Conservation (phyloP, 495 filamentous ascomycete species). For the Pseudomonodictys pantanalensis region DNA sequence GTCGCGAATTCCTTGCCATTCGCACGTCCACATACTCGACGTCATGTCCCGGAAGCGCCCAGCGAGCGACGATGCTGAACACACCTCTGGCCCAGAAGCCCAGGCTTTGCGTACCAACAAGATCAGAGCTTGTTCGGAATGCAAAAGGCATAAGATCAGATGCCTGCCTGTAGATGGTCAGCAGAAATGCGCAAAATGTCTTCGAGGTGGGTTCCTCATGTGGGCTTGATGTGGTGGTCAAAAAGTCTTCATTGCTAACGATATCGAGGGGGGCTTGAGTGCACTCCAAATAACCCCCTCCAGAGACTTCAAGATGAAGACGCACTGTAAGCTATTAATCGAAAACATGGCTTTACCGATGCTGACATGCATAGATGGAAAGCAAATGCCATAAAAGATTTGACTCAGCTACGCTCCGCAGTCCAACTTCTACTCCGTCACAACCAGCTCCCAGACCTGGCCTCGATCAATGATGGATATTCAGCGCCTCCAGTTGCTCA, state of each 20-base stretch:
- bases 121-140: conserved; percentile 8
- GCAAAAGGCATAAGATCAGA: conserved; percentile 10
- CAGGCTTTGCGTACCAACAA: background rate
- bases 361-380: conserved; percentile 5
- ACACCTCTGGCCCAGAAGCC: background rate
- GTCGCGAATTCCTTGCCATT: too few species aligned
- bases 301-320: conserved; percentile 5
- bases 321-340: background rate
- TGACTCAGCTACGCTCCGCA: conserved; percentile 1
- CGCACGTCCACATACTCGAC: too few species aligned
- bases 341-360: background rate
- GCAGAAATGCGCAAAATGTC: conserved; percentile 8
- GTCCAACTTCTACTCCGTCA: conserved; percentile 3
- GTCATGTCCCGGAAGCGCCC: background rate
- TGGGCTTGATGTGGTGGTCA: too few species aligned
- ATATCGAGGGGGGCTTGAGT: background rate
- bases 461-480: background rate
- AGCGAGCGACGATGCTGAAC: background rate
- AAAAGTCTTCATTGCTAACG: too few species aligned
- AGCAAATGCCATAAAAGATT: background rate
- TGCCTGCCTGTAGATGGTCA: conserved; percentile 1
- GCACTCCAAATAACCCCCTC: conserved; percentile 1
- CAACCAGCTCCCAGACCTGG: background rate
- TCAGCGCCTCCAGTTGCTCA: background rate
- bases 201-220: too few species aligned